Conservation (phyloP, 495 filamentous ascomycete genomes). For the Penicillium taxi region DNA sequence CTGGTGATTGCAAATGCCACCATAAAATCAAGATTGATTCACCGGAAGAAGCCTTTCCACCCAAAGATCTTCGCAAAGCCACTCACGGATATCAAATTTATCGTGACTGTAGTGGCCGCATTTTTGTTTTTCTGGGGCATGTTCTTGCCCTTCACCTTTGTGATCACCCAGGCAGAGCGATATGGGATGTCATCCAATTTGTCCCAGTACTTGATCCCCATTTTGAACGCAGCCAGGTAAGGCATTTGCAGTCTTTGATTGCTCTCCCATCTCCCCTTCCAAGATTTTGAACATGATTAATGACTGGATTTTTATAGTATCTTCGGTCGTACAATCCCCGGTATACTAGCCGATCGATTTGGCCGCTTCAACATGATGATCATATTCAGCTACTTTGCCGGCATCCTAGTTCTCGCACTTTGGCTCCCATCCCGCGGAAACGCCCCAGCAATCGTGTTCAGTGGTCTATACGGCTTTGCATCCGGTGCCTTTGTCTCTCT, state of each 20-base stretch:
- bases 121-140: constrained; percentile 67
- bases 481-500: constrained; percentile 66
- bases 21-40: constrained; percentile 56
- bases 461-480: constrained; percentile 61
- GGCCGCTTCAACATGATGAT: constrained; percentile 72
- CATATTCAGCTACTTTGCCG: constrained; percentile 49
- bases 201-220: constrained; percentile 58
- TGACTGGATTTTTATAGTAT: constrained; percentile 36
- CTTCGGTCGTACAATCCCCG: constrained; percentile 65
- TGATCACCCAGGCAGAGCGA: constrained; percentile 50
- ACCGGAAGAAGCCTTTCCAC: constrained; percentile 44
- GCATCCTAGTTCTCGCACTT: constrained; percentile 57
- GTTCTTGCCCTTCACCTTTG: constrained; percentile 67
- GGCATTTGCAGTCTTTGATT: too few species aligned
- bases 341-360: constrained; percentile 61
- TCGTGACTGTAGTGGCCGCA: constrained; percentile 38
- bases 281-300: constrained; percentile 1
- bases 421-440: constrained; percentile 58
- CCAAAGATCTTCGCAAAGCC: constrained; percentile 51
- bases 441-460: constrained; percentile 57
- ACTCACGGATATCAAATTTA: constrained; percentile 50
- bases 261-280: background rate
- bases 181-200: constrained; percentile 53
- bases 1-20: constrained; percentile 56
- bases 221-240: constrained; percentile 64